Evolutionary conservation across 2,329 filamentous ascomycete species (phyloP), one percentile per base, ranked within the genome.

Genomic region (Aspergillus uvarum): DNA sequence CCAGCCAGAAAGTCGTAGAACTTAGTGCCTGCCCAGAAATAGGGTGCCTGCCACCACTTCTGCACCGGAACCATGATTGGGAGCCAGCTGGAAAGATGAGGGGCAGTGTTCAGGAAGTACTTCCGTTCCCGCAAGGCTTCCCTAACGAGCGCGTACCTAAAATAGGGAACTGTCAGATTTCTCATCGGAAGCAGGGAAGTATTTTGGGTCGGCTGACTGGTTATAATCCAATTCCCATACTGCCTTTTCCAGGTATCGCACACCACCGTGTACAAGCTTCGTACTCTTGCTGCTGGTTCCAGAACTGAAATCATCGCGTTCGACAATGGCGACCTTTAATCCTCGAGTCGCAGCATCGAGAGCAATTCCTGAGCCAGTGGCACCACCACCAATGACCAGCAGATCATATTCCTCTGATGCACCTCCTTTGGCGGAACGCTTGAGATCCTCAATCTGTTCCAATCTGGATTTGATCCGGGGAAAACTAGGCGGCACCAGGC

Each of bases 251-350:
- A 95, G 81, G 73, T 94, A 95, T 66, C 90, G 85, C 61, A 95
- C 91, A 71, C 90, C 90, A 67, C 90, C 90, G 76, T 95, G 90
- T 19, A 95, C 91, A 56, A 95, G 82, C 78, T 95, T 95, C 52
- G 90, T 95, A 79, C 89, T 92, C 80, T 94, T 94, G 76, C 89
- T 91, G 79, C 89, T 92, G 47, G 90, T 94, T 31, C 91, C 90
- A 63, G 88, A 84, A 68, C 88, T 88, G 74, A 94, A 95, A 76
- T 95, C 90, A 74, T 94, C 91, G 63, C 90, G 83, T 78, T 95
- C 90, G 16, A 95, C 89, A 54, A 93, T 78, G 12, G 91, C 90
- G 60, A 95, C 90, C 77, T 88, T 91, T 69, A 94, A 79, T 2
- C 90, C 90, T 67, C 90, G 84, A 2, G 90, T 93, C 22, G 87